phyloP scores from a whole-genome alignment of 306 rosid genomes.

The Dicorynia guianensis region DNA sequence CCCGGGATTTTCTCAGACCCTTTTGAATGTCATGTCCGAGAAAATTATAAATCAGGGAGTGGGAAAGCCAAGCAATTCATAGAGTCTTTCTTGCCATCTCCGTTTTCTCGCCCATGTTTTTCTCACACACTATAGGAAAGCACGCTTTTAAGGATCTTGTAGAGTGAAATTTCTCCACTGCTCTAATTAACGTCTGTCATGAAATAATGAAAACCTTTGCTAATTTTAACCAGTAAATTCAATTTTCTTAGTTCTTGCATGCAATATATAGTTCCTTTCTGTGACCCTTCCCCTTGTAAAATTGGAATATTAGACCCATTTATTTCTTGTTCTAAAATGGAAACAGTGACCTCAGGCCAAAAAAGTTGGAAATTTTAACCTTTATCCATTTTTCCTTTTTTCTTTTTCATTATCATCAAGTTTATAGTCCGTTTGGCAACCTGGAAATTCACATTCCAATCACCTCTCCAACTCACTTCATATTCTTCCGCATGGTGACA shows the following conservation, averaged over 20 bases:
- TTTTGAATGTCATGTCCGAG: conserved; percentile 48
- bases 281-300: conserved; percentile 3
- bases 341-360: no score
- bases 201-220: conserved; percentile 40
- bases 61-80: conserved; percentile 61
- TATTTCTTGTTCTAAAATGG: not conserved
- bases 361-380: not conserved
- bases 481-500: not conserved
- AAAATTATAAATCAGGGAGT: conserved; percentile 13
- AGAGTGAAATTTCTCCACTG: not conserved
- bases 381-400: not conserved
- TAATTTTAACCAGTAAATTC: conserved; percentile 28
- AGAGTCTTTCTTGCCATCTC: conserved; percentile 53
- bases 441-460: conserved; percentile 3
- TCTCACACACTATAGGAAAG: conserved; percentile 34
- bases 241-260: conserved; percentile 30
- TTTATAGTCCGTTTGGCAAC: conserved; percentile 1
- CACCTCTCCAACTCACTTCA: not conserved
- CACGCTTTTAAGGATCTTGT: conserved; percentile 34
- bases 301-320: not conserved
- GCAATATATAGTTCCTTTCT: conserved; percentile 30
- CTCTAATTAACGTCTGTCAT: not conserved
- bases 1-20: conserved; percentile 57
- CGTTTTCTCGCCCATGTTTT: conserved; percentile 45
- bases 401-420: not conserved